Evolutionary conservation across 768 basidiomycete species (phyloP).

Genomic region (Austroboletus eburneus): DNA sequence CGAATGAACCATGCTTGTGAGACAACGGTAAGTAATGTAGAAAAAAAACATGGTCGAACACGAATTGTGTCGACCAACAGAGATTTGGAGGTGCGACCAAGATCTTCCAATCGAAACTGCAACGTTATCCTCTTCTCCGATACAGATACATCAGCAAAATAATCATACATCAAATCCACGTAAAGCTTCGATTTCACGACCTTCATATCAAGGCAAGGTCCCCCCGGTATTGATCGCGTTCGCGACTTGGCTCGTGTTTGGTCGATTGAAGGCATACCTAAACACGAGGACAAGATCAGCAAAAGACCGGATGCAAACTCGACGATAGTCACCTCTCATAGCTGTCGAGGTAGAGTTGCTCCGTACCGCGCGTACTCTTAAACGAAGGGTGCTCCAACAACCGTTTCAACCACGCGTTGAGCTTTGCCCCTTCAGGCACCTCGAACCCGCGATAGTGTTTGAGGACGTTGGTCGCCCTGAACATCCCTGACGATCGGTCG

Average conservation of each 20-base stretch:
- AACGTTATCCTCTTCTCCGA: no score
- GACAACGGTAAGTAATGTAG: no score
- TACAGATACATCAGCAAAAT: no score
- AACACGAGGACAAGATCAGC: not conserved
- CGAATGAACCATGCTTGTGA: no score
- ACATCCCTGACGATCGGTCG: conserved; percentile 51
- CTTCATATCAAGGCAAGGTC: conserved; percentile 62
- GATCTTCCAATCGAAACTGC: no score
- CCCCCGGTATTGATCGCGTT: conserved; percentile 69
- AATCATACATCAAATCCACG: no score
- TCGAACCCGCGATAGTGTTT: conserved; percentile 66
- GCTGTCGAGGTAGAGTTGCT: conserved; percentile 63
- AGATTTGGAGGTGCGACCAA: no score
- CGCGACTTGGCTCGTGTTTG: conserved; percentile 73
- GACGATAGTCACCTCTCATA: conserved; percentile 54
- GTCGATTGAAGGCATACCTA: conserved; percentile 74
- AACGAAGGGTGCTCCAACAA: conserved; percentile 60
- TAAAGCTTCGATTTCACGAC: no score
- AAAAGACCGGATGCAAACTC: not conserved
- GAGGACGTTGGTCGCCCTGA: conserved; percentile 58
- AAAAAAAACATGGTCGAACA: no score
- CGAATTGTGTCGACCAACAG: no score
- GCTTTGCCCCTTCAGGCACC: conserved; percentile 44
- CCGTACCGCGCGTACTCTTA: conserved; percentile 63
- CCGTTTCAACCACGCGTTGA: conserved; percentile 50